Evolutionary conservation across 805 yeast species (phyloP), one percentile per base, ranked within the genome.

Genomic region (Wickerhamomyces silvicola): DNA sequence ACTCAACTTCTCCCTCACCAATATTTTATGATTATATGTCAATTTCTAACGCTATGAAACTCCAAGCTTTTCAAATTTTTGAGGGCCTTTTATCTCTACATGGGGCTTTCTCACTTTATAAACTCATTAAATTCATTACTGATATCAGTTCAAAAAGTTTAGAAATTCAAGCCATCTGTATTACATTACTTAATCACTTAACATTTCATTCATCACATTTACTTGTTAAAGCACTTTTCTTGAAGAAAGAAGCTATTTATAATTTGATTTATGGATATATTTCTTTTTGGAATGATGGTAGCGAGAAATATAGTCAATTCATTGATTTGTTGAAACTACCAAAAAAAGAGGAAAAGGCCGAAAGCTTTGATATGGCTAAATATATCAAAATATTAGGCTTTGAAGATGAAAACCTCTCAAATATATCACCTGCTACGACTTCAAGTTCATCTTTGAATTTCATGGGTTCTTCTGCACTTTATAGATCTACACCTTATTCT

Each of bases 1-100:
- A n/a, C n/a, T 23, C 30, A 39, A 32, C 6, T 9, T 24, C 7
- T 4, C 10, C 13, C 10, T 19, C 37, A 5, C 19, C 45, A 6
- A 10, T 33, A 3, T 41, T 38, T 26, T 41, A 25, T 33, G 49
- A 46, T 22, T 34, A 28, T 9, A 27, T 17, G 7, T 41, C 53
- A 4, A 12, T 33, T 3, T 41, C 36, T 24, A 46, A 37, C 39
- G 34, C 38, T 26, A 31, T 43, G 45, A 47, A 41, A 45, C 37
- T 43, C 2, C 45, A 48, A 29, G 39, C 50, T 28, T 41, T 44
- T 17, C 37, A 43, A 15, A 31, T 46, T 10, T 46, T 61, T 42
- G 67, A 64, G 16, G 43, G 60, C 35, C 35, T 67, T 4, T 44
- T 66, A 16, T 35, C 53, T 5, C 32, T 57, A 0, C 60, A 64